These are phyloP conservation scores for Cenchrus purpureus DNA, from an alignment of 176 grass and related monocot genomes.

Conservation along the genomic window DNA sequence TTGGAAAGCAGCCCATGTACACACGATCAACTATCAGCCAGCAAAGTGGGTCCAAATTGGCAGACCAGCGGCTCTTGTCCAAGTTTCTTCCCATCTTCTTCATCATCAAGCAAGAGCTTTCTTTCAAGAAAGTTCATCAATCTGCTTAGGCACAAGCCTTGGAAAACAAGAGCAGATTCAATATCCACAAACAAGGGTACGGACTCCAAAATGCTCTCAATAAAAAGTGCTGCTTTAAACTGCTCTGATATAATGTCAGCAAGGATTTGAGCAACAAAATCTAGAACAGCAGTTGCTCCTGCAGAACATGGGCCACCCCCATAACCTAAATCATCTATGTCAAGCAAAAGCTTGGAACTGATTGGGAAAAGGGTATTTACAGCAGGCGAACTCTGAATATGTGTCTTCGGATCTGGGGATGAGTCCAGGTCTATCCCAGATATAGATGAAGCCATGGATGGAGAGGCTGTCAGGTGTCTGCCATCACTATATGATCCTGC, in stretches of 20 bases:
- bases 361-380: constrained; percentile 74
- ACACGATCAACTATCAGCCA: constrained; percentile 95
- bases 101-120: constrained; percentile 89
- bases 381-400: constrained; percentile 62
- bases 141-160: constrained; percentile 97
- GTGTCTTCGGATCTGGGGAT: constrained; percentile 67
- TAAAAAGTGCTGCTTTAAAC: constrained; percentile 80
- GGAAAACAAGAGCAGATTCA: constrained; percentile 87
- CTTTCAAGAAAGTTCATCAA: constrained; percentile 99
- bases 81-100: constrained; percentile 95
- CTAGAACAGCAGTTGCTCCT: constrained; percentile 91
- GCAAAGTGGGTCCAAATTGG: constrained; percentile 93
- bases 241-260: constrained; percentile 92
- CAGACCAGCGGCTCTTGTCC: constrained; percentile 91
- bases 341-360: constrained; percentile 80
- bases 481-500: constrained; percentile 58
- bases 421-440: constrained; percentile 74
- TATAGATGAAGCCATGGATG: constrained; percentile 76
- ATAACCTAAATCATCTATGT: constrained; percentile 96
- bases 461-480: constrained; percentile 64
- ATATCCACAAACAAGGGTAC: constrained; percentile 90
- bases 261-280: constrained; percentile 97
- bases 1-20: constrained; percentile 95
- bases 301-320: constrained; percentile 96
- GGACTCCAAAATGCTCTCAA: constrained; percentile 86